A percentile compares a stretch with the other conserved stretches of the same genome.
Evolutionary conservation across 2,329 filamentous ascomycete species (phyloP).

Genomic region (Xylaria sp.): DNA sequence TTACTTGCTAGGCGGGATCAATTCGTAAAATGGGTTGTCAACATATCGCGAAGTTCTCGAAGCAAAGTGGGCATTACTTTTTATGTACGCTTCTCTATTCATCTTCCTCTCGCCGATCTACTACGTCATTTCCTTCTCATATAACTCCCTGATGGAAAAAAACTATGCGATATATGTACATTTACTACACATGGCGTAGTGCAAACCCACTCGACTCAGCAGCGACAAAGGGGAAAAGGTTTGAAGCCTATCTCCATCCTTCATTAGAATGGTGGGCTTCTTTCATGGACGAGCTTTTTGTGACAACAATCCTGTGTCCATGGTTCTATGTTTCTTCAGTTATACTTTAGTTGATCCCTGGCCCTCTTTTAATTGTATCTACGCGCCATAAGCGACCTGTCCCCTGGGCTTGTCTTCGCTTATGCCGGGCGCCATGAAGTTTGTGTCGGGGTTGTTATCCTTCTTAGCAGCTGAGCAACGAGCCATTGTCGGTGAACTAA

Average conservation of each 20-base stretch:
- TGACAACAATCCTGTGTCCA: slow-evolving; percentile 5
- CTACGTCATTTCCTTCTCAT: slow-evolving; percentile 10
- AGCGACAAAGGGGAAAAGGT: slow-evolving; percentile 14
- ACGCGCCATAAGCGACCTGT: slow-evolving; percentile 64
- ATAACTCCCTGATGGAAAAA: slow-evolving; percentile 12
- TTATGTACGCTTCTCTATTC: slow-evolving; percentile 16
- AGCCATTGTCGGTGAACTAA: slow-evolving; percentile 95
- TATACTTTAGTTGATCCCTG: background rate
- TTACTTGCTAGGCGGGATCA: no score
- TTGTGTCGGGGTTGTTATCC: slow-evolving; percentile 76
- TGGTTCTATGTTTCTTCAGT: slow-evolving; percentile 6
- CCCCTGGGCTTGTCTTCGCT: slow-evolving; percentile 67
- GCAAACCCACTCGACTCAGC: slow-evolving; percentile 8
- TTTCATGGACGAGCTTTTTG: slow-evolving; percentile 3
- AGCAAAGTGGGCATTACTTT: background rate
- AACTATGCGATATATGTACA: slow-evolving; percentile 38
- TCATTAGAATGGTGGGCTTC: background rate
- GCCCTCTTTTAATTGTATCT: slow-evolving; percentile 30
- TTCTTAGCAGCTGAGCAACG: slow-evolving; percentile 94
- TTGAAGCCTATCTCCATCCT: background rate
- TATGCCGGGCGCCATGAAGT: slow-evolving; percentile 77
- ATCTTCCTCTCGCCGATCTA: background rate
- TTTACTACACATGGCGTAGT: slow-evolving; percentile 30
- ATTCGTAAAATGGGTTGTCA: background rate
- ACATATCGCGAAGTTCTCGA: slow-evolving; percentile 21